These are phyloP conservation scores for Alternaria novae-zelandiae DNA, from an alignment of 2,329 filamentous ascomycete genomes.

Conservation along the genomic window DNA sequence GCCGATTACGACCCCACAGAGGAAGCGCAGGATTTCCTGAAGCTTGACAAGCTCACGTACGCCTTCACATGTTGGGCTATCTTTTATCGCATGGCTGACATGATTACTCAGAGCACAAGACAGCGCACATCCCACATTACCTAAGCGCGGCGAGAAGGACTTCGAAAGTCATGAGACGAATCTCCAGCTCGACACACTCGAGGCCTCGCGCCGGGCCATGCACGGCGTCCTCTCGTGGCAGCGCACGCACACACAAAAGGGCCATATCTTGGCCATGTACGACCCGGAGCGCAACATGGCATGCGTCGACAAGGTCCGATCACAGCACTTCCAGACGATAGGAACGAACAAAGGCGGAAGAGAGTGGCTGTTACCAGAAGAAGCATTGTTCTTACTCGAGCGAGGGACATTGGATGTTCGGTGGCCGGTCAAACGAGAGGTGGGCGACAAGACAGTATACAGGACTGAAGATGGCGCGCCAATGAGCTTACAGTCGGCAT, in stretches of 20 bases:
- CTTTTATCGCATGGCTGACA: slow-evolving; percentile 5
- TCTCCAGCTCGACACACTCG: slow-evolving; percentile 78
- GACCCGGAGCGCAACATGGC: slow-evolving; percentile 67
- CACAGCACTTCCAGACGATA: slow-evolving; percentile 76
- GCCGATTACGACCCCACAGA: slow-evolving; percentile 67
- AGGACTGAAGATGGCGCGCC: slow-evolving; percentile 69
- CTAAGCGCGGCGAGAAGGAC: slow-evolving; percentile 94
- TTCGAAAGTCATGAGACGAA: slow-evolving; percentile 92
- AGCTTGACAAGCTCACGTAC: slow-evolving; percentile 66
- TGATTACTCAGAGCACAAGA: slow-evolving; percentile 25
- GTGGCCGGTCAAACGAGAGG: slow-evolving; percentile 66
- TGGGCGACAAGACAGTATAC: slow-evolving; percentile 32
- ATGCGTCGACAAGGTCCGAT: slow-evolving; percentile 74
- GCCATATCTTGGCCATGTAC: slow-evolving; percentile 74
- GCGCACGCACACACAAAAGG: slow-evolving; percentile 72
- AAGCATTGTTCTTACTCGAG: slow-evolving; percentile 88
- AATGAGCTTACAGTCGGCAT: slow-evolving; percentile 89
- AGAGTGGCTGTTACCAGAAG: slow-evolving; percentile 88
- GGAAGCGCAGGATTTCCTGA: slow-evolving; percentile 85
- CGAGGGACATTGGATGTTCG: slow-evolving; percentile 85
- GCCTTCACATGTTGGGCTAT: slow-evolving; percentile 25
- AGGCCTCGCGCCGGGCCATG: slow-evolving; percentile 85
- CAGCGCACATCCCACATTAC: slow-evolving; percentile 62
- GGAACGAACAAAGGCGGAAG: slow-evolving; percentile 63
- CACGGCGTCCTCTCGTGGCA: slow-evolving; percentile 82